These are phyloP conservation scores for Fusarium sp. DNA, from an alignment of 2,329 filamentous ascomycete genomes.

Conservation along the genomic window DNA sequence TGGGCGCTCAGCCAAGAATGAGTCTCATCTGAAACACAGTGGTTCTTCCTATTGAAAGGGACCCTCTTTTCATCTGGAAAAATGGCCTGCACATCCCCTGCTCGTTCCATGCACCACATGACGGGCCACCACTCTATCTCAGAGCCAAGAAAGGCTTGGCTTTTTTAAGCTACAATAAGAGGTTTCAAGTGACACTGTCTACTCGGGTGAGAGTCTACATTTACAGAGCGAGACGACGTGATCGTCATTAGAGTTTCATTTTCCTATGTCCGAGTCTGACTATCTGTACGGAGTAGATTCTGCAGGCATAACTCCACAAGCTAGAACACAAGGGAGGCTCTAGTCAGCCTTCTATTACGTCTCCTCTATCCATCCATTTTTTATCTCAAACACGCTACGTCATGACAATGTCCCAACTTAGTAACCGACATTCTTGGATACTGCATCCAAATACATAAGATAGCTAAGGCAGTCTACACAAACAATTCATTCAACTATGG, in stretches of 20 bases:
- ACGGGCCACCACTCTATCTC: slow-evolving; percentile 31
- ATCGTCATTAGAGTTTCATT: slow-evolving; percentile 3
- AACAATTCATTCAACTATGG: slow-evolving; percentile 8
- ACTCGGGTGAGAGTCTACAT: too few relatives aligned
- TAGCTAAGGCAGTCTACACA: too few relatives aligned
- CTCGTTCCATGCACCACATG: slow-evolving; percentile 5
- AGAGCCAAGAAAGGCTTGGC: slow-evolving; percentile 31
- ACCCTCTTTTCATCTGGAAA: slow-evolving; percentile 34
- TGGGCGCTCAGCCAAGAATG: slow-evolving; percentile 15
- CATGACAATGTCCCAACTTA: background rate
- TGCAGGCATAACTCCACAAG: background rate
- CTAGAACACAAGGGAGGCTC: slow-evolving; percentile 1
- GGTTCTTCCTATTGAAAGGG: background rate
- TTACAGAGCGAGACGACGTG: background rate
- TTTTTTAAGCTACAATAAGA: slow-evolving; percentile 17
- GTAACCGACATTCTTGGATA: background rate
- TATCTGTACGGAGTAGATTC: background rate
- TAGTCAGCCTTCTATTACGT: background rate
- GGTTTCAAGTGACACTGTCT: slow-evolving; percentile 25
- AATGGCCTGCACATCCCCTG: slow-evolving; percentile 8
- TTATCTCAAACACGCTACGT: background rate
- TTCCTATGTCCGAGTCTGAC: background rate
- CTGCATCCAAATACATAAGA: background rate
- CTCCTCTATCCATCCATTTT: background rate
- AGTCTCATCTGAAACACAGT: slow-evolving; percentile 29